Percentiles rank a stretch among this genome's conserved stretches.
Conservation (phyloP, 108 stramenopile species). For the Nitzschia sp. region DNA sequence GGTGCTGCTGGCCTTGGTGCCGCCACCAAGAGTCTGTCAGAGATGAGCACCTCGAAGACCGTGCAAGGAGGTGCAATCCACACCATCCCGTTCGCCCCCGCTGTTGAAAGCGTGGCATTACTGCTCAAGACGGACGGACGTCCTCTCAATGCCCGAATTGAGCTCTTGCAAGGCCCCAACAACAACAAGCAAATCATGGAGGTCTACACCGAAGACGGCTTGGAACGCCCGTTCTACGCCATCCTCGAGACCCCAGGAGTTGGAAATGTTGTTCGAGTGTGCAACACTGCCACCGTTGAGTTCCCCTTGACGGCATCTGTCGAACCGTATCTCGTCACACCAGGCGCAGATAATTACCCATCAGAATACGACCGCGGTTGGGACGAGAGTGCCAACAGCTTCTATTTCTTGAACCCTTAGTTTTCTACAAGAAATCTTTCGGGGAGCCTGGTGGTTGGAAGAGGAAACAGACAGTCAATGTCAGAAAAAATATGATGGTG, state of each 20-base stretch:
- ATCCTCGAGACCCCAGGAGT: conserved; percentile 78
- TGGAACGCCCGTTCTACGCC: conserved; percentile 80
- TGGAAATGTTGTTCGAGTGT: conserved; percentile 79
- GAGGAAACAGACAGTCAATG: background rate
- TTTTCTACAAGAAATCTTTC: background rate
- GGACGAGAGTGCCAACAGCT: conserved; percentile 10
- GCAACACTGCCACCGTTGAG: conserved; percentile 82
- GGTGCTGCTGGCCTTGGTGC: background rate
- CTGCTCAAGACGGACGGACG: conserved; percentile 76
- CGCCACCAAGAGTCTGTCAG: conserved; percentile 10
- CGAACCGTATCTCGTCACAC: conserved; percentile 69
- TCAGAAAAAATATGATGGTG: no score
- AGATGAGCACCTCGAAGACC: conserved; percentile 32
- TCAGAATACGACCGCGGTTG: conserved; percentile 8
- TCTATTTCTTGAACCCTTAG: conserved; percentile 9
- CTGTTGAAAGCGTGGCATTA: conserved; percentile 70
- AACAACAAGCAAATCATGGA: conserved; percentile 89
- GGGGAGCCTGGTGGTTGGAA: background rate
- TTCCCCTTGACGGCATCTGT: conserved; percentile 76
- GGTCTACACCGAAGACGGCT: conserved; percentile 81
- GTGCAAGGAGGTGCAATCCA: conserved; percentile 82
- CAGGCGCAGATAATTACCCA: conserved; percentile 3
- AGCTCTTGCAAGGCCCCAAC: conserved; percentile 84
- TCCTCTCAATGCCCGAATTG: conserved; percentile 78
- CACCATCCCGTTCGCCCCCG: conserved; percentile 69